phyloP scores from a whole-genome alignment of 345 rosid genomes.

The Hibiscus syriacus region DNA sequence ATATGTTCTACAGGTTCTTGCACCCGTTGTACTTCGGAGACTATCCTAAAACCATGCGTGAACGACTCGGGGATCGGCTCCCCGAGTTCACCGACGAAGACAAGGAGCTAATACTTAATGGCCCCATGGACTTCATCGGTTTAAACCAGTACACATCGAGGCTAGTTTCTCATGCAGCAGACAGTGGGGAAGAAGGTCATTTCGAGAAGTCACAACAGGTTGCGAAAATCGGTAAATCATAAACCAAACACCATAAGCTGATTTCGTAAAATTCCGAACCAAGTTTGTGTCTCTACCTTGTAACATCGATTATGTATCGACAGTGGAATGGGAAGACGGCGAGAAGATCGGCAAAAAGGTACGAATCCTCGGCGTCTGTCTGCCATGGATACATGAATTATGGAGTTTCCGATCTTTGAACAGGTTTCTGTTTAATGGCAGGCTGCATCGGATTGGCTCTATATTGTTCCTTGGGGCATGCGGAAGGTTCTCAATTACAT shows the following conservation, averaged over 20 bases:
- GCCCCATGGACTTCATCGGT: conserved; percentile 68
- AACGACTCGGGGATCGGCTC: conserved; percentile 52
- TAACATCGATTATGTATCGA: conserved; percentile 10
- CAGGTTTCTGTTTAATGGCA: conserved; percentile 18
- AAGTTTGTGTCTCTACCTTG: conserved; percentile 4
- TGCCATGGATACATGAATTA: background rate
- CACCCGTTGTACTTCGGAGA: conserved; percentile 76
- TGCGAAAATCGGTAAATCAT: conserved; percentile 49
- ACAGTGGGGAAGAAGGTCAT: conserved; percentile 34
- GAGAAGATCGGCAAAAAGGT: conserved; percentile 78
- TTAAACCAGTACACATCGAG: conserved; percentile 83
- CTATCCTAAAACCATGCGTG: conserved; percentile 70
- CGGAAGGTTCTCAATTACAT: conserved; percentile 46
- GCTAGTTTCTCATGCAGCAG: conserved; percentile 49
- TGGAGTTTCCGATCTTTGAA: background rate
- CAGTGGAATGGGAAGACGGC: conserved; percentile 74
- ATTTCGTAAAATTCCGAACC: background rate
- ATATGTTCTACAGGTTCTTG: conserved; percentile 70
- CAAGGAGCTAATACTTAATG: conserved; percentile 35
- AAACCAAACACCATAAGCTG: background rate
- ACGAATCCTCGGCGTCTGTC: conserved; percentile 10
- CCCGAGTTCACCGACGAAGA: conserved; percentile 74
- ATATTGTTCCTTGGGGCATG: conserved; percentile 65
- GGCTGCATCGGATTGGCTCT: conserved; percentile 78
- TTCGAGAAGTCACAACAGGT: conserved; percentile 51